Evolutionary conservation across 257 asterid genomes (phyloP), one percentile per base, ranked within the genome.

Genomic region (Agastache rugosa): DNA sequence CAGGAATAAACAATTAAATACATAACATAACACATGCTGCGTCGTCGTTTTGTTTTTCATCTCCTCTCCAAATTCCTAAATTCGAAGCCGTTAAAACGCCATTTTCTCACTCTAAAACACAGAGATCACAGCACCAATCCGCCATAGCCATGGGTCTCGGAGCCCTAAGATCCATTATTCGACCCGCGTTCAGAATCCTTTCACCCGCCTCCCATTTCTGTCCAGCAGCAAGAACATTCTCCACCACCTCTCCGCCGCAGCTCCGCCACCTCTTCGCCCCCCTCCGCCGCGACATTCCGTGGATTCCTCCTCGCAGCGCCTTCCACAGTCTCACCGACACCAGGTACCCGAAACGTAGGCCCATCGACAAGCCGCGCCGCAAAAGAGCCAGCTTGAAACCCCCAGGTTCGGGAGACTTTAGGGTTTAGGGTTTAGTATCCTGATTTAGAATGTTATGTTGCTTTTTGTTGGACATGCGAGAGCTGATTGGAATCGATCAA

Each of bases 311-410:
- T 23, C 76, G 80, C 64, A 71, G 78, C 65, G 88, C 87, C 67
- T 90, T 88, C 83, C 90, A 87, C 80, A 84, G 92, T 81, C 90
- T 90, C 17, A 88, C 92, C 0, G 97, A 89, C 60, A 84, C 89
- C 56, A 90, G 97, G 11, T 83, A 39, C 64, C 92, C 91, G 25
- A 88, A 87, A 58, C 91, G 96, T 17, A 81, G 96, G 62, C 94
- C 97, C 47, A 65, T 76, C 55, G 81, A 78, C 81, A 87, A 82
- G 83, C 75, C 91, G 68, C 86, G 88, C 59, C 89, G 90, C 37
- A 91, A 89, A 84, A 79, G 96, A 77, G 80, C 85, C 73, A 78
- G 82, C 86, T 72, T 88, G 79, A 85, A 75, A 76, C 94, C 96
- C 41, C 89, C 89, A 84, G 92, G 97, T 93, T 61, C 11, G 60